Base-by-base conservation (phyloP, 2,329 filamentous ascomycete species). In the Fusarium bulbicola region DNA sequence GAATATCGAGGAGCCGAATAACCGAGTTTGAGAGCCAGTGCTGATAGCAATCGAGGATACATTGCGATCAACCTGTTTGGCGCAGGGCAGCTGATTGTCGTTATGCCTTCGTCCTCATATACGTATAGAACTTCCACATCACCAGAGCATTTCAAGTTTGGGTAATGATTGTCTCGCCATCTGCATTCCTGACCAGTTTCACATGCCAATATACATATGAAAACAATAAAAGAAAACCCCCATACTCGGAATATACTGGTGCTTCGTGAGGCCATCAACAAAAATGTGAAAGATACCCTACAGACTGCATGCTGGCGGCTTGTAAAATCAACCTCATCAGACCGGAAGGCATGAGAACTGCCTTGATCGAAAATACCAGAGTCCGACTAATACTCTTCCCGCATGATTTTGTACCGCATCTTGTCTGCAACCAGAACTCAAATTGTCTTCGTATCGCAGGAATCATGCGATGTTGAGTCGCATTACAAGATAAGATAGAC, bases 391-490 rank as follows among this genome's bases (percentile, higher is more conserved):
- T 45, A 34, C 18, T 40, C 20, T 28, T 26, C 20, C 47, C 21
- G 21, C 47, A 50, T 45, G 34, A 30, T 68, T 28, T 42, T 65
- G 36, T 47, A 60, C n/a, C 39, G 57, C 43, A 39, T 45, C 12
- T 50, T 47, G 40, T 50, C 20, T 18, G n/a, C 21, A 61, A 42
- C 16, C 24, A 30, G 21, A 37, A 56, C 28, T n/a, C 26, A 66
- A 32, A 15, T 21, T 34, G 39, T 50, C n/a, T 28, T 12, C 32
- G 37, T 63, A 46, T 63, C 37, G n/a, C 64, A 69, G 21, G 36
- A 69, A 74, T 69, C 72, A 66, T 66, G 64, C 71, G 68, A 68
- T 66, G 50, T 30, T 63, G 62, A 69, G 72, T 74, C 49, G 50
- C 21, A 66, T 62, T 60, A 30, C 39, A 49, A 60, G 60, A 74